Percentiles rank a stretch among this genome's conserved stretches.
phyloP scores from a whole-genome alignment of 2,329 filamentous ascomycete genomes.

The Teratosphaeriaceae sp. region DNA sequence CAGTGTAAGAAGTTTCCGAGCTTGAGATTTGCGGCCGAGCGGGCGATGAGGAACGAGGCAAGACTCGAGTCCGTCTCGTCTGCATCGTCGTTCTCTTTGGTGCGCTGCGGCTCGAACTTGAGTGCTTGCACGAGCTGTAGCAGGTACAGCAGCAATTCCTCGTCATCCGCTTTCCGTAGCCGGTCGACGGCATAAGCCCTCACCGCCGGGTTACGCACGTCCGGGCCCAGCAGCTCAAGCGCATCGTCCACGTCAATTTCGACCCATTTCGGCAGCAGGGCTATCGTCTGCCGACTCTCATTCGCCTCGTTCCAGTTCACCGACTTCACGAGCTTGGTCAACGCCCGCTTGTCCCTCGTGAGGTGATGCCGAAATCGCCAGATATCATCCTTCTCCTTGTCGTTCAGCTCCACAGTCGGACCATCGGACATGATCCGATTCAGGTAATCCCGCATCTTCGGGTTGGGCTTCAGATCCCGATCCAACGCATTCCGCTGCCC shows the following conservation, averaged over 20 bases:
- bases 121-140: conserved; percentile 92
- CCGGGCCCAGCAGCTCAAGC: conserved; percentile 84
- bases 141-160: conserved; percentile 84
- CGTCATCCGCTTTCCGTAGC: conserved; percentile 83
- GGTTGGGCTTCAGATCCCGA: conserved; percentile 91
- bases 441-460: conserved; percentile 88
- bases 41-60: conserved; percentile 79
- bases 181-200: conserved; percentile 90
- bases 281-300: conserved; percentile 82
- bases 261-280: conserved; percentile 87
- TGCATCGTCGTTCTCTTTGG: conserved; percentile 21
- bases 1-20: conserved; percentile 95
- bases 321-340: conserved; percentile 97
- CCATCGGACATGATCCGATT: conserved; percentile 88
- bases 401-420: conserved; percentile 77
- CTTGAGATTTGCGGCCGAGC: conserved; percentile 80
- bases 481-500: conserved; percentile 90
- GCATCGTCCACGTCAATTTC: conserved; percentile 97
- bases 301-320: conserved; percentile 85
- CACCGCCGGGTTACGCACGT: conserved; percentile 81
- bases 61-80: conserved; percentile 69
- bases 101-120: conserved; percentile 77
- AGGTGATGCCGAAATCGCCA: conserved; percentile 98
- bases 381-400: conserved; percentile 90
- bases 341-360: conserved; percentile 73